These are phyloP conservation scores for Diversispora epigaea DNA, from an alignment of 192 early-diverging fungal species.

Conservation along the genomic window DNA sequence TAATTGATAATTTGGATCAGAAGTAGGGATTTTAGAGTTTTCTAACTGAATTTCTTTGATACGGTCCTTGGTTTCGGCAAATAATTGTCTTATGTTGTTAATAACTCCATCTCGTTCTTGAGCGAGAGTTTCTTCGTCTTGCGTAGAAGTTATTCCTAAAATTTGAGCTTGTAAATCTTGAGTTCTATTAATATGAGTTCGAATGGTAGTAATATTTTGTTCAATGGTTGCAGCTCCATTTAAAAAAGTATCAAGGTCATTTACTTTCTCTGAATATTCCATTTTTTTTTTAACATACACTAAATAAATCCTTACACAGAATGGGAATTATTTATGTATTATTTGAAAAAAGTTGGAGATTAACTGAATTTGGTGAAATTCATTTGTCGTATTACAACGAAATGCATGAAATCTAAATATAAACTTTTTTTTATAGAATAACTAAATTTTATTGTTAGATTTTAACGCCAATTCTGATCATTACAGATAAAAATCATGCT, in stretches of 20 bases:
- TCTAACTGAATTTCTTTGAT: conserved; percentile 22
- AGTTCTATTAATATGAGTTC: conserved; percentile 8
- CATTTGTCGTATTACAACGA: too few species aligned
- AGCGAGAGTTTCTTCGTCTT: neutral
- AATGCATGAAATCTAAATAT: too few species aligned
- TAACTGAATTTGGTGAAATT: too few species aligned
- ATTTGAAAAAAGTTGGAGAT: too few species aligned
- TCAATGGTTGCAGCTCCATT: conserved; percentile 6
- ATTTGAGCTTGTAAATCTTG: conserved; percentile 7
- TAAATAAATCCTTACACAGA: too few species aligned
- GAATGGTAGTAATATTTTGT: neutral
- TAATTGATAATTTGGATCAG: conserved; percentile 5
- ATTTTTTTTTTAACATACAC: too few species aligned
- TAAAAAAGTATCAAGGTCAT: neutral
- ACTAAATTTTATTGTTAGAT: too few species aligned
- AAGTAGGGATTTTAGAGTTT: neutral
- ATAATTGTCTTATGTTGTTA: neutral
- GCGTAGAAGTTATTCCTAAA: conserved; percentile 6
- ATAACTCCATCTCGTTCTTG: neutral
- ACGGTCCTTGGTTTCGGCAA: conserved; percentile 13
- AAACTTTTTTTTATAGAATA: too few species aligned
- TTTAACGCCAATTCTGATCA: too few species aligned
- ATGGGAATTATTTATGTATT: too few species aligned
- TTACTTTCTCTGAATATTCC: neutral
- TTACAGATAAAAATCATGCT: too few species aligned